A percentile compares a stretch with the other conserved stretches of the same genome.
These are phyloP conservation scores for Amanita fuliginea DNA, from an alignment of 768 basidiomycete species.

Conservation along the genomic window DNA sequence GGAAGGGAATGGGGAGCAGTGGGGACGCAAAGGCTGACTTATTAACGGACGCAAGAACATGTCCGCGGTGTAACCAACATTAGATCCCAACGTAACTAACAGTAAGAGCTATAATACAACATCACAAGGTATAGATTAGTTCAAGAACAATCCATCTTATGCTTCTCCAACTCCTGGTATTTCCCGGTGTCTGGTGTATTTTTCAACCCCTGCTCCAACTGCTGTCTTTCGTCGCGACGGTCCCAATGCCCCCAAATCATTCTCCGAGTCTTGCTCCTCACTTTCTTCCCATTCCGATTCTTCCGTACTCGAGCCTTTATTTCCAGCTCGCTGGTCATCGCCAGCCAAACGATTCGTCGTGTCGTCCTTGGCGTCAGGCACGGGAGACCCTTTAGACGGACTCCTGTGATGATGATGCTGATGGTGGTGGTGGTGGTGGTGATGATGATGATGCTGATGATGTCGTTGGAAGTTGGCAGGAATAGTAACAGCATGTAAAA, in stretches of 20 bases:
- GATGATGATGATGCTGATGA: conserved; percentile 9
- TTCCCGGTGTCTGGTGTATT: conserved; percentile 31
- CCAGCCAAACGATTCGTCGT: not conserved
- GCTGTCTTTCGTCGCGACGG: conserved; percentile 21
- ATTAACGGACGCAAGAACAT: not conserved
- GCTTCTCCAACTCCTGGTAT: not conserved
- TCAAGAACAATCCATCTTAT: no score
- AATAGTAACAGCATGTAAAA: conserved; percentile 22
- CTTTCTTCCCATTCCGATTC: conserved; percentile 10
- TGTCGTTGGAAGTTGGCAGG: conserved; percentile 17
- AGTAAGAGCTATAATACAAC: no score
- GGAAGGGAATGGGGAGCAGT: not conserved
- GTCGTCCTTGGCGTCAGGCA: not conserved
- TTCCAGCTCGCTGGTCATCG: not conserved
- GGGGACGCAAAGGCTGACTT: not conserved
- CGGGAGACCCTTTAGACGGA: not conserved
- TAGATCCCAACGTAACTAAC: no score
- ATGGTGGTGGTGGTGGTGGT: conserved; percentile 8
- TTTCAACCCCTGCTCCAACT: conserved; percentile 39
- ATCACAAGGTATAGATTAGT: no score
- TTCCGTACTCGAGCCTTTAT: conserved; percentile 10
- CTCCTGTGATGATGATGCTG: conserved; percentile 2
- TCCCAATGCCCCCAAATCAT: conserved; percentile 17
- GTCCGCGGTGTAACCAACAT: not conserved
- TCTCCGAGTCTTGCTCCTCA: conserved; percentile 14